Conservation (phyloP, 345 rosid species). For the Eucalyptus dawsonii region DNA sequence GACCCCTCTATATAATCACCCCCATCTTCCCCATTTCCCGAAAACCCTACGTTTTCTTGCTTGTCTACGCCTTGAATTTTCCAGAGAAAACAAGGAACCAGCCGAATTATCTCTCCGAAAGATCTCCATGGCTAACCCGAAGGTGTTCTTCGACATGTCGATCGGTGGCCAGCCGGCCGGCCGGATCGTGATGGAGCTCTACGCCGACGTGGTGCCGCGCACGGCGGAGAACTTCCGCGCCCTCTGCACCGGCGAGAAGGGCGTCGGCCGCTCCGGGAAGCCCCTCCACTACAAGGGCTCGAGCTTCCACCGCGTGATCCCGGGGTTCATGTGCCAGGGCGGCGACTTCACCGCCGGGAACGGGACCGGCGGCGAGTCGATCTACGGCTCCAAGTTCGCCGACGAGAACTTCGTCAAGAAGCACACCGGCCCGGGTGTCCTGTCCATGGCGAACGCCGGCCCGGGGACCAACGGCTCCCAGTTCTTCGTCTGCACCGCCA, state of each 20-base stretch:
- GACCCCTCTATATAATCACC: background rate
- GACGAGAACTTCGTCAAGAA: conserved; percentile 35
- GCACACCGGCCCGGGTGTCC: conserved; percentile 26
- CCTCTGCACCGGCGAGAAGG: conserved; percentile 39
- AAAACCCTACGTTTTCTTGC: background rate
- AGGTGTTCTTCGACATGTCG: conserved; percentile 21
- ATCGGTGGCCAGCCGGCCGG: conserved; percentile 18
- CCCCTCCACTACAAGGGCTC: conserved; percentile 42
- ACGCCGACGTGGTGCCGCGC: conserved; percentile 18
- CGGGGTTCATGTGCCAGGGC: conserved; percentile 42
- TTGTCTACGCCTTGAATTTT: background rate
- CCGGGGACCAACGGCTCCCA: conserved; percentile 25
- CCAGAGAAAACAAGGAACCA: background rate
- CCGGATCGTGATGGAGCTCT: conserved; percentile 27
- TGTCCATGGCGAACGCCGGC: conserved; percentile 38
- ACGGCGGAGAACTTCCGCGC: conserved; percentile 47
- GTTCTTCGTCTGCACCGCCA: conserved; percentile 28
- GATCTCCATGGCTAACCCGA: conserved; percentile 9
- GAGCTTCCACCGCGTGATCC: conserved; percentile 30
- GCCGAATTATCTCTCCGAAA: background rate
- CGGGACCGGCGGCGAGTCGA: conserved; percentile 37
- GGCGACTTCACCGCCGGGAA: conserved; percentile 42
- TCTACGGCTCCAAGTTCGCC: conserved; percentile 30
- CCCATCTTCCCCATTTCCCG: background rate
- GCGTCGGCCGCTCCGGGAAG: conserved; percentile 19